These are phyloP conservation scores for Botrytis cinerea DNA, from an alignment of 2,329 filamentous ascomycete species.

Conservation along the genomic window DNA sequence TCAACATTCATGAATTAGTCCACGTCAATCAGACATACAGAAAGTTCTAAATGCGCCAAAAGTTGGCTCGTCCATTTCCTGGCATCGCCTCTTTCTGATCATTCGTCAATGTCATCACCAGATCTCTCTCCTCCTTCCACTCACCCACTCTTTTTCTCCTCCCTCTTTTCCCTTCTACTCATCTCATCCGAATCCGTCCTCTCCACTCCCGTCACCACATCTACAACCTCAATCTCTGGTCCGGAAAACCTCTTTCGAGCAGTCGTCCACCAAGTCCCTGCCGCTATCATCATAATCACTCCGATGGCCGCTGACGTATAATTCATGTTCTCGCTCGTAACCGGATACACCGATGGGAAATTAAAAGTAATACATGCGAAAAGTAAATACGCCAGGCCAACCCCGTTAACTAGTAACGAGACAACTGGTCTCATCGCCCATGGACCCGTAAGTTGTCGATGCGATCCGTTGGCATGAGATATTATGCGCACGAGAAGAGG, in stretches of 20 bases:
- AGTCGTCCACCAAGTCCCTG: slow-evolving; percentile 54
- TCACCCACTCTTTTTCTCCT: slow-evolving; percentile 15
- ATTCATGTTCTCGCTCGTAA: slow-evolving; percentile 58
- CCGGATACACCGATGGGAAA: slow-evolving; percentile 53
- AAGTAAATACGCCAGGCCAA: slow-evolving; percentile 54
- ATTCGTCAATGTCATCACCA: neutral
- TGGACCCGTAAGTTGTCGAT: slow-evolving; percentile 43
- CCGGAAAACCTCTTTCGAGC: slow-evolving; percentile 53
- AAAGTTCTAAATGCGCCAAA: neutral
- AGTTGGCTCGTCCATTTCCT: neutral
- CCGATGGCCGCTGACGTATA: slow-evolving; percentile 59
- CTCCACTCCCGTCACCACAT: slow-evolving; percentile 26
- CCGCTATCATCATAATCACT: slow-evolving; percentile 52
- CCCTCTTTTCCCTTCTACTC: slow-evolving; percentile 17
- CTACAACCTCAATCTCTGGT: slow-evolving; percentile 42
- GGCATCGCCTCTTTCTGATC: neutral
- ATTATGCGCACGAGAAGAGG: slow-evolving; percentile 54
- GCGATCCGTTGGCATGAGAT: slow-evolving; percentile 47
- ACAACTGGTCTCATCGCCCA: slow-evolving; percentile 47
- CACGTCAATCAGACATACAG: neutral
- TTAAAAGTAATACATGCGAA: slow-evolving; percentile 60
- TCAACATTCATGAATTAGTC: neutral
- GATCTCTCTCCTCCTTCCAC: neutral
- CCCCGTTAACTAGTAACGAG: slow-evolving; percentile 46
- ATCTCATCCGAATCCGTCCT: slow-evolving; percentile 26